Conservation (phyloP, 2,329 filamentous ascomycete species). For the Teratosphaeria epicoccoides region DNA sequence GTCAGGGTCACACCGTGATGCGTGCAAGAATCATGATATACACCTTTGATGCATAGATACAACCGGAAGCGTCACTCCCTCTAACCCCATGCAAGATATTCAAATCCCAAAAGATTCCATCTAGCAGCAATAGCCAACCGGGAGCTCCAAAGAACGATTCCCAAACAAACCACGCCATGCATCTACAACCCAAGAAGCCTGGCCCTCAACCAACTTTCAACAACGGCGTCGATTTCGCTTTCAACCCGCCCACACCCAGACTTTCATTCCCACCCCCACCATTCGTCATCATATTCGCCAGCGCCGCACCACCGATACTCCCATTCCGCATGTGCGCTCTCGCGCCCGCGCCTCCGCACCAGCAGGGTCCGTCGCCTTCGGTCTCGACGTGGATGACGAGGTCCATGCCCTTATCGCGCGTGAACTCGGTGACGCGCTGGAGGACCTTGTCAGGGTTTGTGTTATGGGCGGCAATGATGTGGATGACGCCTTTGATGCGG, state of each 20-base stretch:
- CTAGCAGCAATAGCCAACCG: too few species aligned
- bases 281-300: background rate
- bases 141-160: too few species aligned
- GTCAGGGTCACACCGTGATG: too few species aligned
- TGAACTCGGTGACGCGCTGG: conserved; percentile 61
- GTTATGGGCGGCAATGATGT: conserved; percentile 63
- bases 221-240: background rate
- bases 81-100: background rate
- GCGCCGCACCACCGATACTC: background rate
- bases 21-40: background rate
- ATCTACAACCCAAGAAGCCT: background rate
- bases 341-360: background rate
- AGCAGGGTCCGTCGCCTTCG: conserved; percentile 35
- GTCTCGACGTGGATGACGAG: conserved; percentile 79
- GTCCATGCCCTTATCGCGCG: conserved; percentile 63
- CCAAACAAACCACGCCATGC: background rate
- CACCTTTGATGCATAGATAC: background rate
- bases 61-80: background rate
- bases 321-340: background rate
- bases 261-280: background rate
- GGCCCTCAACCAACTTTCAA: background rate
- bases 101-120: background rate
- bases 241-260: background rate
- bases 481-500: conserved; percentile 70
- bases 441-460: conserved; percentile 75